Conservation (phyloP, 306 rosid genomes). For the Coriaria nepalensis region DNA sequence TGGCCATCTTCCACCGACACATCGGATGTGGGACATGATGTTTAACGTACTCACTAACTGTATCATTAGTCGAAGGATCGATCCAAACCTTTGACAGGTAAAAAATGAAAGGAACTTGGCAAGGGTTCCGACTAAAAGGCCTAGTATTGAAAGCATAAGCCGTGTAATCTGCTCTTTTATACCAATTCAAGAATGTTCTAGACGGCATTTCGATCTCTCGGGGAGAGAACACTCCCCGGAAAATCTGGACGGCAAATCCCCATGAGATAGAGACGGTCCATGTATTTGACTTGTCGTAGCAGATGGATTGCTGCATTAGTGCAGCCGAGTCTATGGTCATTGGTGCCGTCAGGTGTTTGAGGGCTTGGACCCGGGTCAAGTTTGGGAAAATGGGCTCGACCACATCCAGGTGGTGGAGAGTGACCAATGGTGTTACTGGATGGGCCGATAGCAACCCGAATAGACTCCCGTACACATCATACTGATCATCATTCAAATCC, state of each 20-base stretch:
- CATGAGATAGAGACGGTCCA: conserved; percentile 68
- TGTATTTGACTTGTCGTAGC: conserved; percentile 38
- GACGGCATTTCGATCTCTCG: conserved; percentile 59
- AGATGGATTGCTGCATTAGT: conserved; percentile 61
- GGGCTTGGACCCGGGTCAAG: conserved; percentile 29
- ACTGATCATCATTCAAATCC: conserved; percentile 22
- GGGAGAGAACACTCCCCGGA: conserved; percentile 33
- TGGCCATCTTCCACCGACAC: conserved; percentile 49
- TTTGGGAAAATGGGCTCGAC: conserved; percentile 61
- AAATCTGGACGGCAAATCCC: conserved; percentile 71
- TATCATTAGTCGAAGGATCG: conserved; percentile 2
- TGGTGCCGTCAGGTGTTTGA: conserved; percentile 29
- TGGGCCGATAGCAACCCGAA: conserved; percentile 72
- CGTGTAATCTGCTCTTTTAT: conserved; percentile 27
- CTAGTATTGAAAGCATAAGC: conserved; percentile 49
- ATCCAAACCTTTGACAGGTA: conserved; percentile 16
- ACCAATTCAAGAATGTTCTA: conserved; percentile 59
- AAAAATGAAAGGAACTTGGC: conserved; percentile 47
- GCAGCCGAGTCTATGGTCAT: conserved; percentile 43
- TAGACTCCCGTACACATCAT: conserved; percentile 57
- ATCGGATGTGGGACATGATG: conserved; percentile 2
- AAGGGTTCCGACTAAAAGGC: conserved; percentile 22
- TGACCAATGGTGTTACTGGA: conserved; percentile 49
- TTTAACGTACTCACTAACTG: conserved; percentile 24
- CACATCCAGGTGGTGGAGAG: conserved; percentile 66